phyloP scores from a whole-genome alignment of 108 stramenopile genomes.

The Nitzschia inconspicua region DNA sequence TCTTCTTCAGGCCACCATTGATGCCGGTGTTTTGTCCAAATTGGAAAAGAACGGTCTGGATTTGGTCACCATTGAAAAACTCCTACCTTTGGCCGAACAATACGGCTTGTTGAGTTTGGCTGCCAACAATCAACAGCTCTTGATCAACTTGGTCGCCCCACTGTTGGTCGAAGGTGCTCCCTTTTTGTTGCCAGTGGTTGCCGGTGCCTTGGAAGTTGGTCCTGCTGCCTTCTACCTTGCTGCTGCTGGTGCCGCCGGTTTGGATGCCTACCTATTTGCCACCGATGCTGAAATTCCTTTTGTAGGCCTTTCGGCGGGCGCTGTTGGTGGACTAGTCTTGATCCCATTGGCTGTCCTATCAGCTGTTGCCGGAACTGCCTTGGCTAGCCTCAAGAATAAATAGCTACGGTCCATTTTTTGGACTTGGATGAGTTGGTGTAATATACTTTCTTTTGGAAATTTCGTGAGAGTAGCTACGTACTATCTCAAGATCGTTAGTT shows the following conservation, averaged over 20 bases:
- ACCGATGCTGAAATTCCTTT: constrained; percentile 74
- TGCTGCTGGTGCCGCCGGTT: constrained; percentile 46
- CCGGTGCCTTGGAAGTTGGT: constrained; percentile 71
- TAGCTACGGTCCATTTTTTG: too few species aligned
- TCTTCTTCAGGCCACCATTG: constrained; percentile 74
- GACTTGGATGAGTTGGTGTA: too few species aligned
- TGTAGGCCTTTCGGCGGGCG: constrained; percentile 66
- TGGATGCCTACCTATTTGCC: constrained; percentile 54
- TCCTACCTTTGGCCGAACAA: constrained; percentile 71
- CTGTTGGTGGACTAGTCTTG: constrained; percentile 56
- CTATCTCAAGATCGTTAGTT: too few species aligned
- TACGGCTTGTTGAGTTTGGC: constrained; percentile 61
- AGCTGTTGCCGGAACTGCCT: constrained; percentile 61
- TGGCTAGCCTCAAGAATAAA: constrained; percentile 73
- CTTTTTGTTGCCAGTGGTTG: constrained; percentile 67
- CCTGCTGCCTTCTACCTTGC: constrained; percentile 70
- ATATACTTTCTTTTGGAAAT: too few species aligned
- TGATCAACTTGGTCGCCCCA: constrained; percentile 78
- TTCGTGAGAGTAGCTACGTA: too few species aligned
- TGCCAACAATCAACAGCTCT: constrained; percentile 86
- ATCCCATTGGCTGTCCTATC: constrained; percentile 60
- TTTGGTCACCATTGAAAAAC: constrained; percentile 66
- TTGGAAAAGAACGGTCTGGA: constrained; percentile 77
- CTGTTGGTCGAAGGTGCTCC: constrained; percentile 79
- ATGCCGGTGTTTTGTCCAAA: constrained; percentile 76